Evolutionary conservation across 768 basidiomycete species (phyloP), one percentile per base, ranked within the genome.

Genomic region (Grammothele lineata): DNA sequence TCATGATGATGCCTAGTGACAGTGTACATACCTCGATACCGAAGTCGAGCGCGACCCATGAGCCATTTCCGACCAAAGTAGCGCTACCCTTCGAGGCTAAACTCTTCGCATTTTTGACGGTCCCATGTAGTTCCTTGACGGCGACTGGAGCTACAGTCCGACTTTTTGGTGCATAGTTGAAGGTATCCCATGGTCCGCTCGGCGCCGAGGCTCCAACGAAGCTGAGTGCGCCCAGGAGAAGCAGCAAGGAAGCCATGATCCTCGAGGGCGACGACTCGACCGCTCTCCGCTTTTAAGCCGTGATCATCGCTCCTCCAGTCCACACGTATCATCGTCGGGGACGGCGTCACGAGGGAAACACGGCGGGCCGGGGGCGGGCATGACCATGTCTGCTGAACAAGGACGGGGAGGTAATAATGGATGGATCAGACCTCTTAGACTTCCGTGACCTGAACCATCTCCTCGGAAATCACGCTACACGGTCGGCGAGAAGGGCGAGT

Each of bases 41-140:
- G 52, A 75, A 82, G 57, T 82, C 79, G 40, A 80, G 62, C 1
- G 77, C 69, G 14, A 81, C 46, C 70, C 71, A 80, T 0, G 74
- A 70, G 8, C 70, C 70, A 37, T 66, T 64, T 1, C 65, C 68
- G 5, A 48, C 38, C 15, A 80, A 50, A 1, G 70, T 75, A 2
- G 74, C 70, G 24, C 57, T 61, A 0, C 68, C 73, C 15, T 66
- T 63, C 5, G 53, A 52, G 4, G 76, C 57, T 4, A 78, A 66
- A 2, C 53, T 57, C 6, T 63, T 43, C 1, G 70, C 57, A 37
- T 66, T 60, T 0, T 45, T 41, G 1, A 77, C 68, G 1, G 61
- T 40, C 0, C 78, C 77, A 23, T 65, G 48, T 1, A 55, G 49
- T 10, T 63, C 60, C 39, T 73, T 66, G 15, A 78, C 67, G 0